Conservation (phyloP, 768 basidiomycete genomes). For the Mycena filopes region DNA sequence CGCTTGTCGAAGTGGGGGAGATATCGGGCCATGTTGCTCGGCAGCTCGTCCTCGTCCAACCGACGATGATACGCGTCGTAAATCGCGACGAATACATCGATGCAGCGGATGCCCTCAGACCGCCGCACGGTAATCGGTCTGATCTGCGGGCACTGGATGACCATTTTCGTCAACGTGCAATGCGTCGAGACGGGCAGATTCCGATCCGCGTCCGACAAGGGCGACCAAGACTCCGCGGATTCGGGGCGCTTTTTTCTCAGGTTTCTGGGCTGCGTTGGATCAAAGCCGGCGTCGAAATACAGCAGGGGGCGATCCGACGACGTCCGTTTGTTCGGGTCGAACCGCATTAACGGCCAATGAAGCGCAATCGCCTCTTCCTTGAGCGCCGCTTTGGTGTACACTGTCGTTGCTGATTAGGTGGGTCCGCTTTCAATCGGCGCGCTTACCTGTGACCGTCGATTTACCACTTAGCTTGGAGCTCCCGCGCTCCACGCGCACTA, state of each 20-base stretch:
- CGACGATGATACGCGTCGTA: conserved; percentile 57
- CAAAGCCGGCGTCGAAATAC: conserved; percentile 63
- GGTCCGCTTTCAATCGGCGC: not conserved
- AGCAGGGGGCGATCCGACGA: conserved; percentile 42
- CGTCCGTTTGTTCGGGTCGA: not conserved
- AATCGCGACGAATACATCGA: conserved; percentile 69
- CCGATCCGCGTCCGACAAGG: conserved; percentile 49
- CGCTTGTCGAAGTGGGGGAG: conserved; percentile 54
- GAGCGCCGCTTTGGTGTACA: conserved; percentile 37
- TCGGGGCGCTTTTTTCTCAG: conserved; percentile 39
- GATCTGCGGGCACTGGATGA: conserved; percentile 53
- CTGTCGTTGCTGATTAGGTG: not conserved
- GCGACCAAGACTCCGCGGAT: conserved; percentile 16
- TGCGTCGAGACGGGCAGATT: conserved; percentile 55
- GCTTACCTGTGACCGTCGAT: conserved; percentile 8
- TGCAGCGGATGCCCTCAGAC: conserved; percentile 51
- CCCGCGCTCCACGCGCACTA: not conserved
- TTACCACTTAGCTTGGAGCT: conserved; percentile 4
- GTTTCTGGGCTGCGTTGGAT: conserved; percentile 45
- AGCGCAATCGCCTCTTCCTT: conserved; percentile 54
- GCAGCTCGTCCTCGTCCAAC: conserved; percentile 55
- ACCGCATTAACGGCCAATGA: conserved; percentile 63
- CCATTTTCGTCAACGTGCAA: conserved; percentile 57
- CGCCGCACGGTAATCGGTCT: conserved; percentile 55
- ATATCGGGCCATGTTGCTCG: conserved; percentile 20